A percentile compares a stretch with the other conserved stretches of the same genome.
These are phyloP conservation scores for Dothiorella sarmentorum DNA, from an alignment of 2,329 filamentous ascomycete species.

Conservation along the genomic window DNA sequence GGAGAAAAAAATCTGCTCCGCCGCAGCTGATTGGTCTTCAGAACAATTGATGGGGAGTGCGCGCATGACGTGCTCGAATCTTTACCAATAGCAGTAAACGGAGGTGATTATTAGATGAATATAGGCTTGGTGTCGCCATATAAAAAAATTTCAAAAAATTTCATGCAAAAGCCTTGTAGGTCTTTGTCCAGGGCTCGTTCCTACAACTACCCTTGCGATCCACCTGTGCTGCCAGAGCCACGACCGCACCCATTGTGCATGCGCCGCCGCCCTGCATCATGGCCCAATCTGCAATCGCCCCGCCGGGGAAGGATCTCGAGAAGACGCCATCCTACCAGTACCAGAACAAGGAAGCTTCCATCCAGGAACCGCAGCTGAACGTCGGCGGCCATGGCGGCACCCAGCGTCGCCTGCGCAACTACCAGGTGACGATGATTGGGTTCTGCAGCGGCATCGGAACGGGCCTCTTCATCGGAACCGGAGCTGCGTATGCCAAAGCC, in stretches of 20 bases:
- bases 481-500: constrained; percentile 38
- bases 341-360: background rate
- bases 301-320: background rate
- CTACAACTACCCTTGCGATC: too few relatives aligned
- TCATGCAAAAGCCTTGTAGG: background rate
- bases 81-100: background rate
- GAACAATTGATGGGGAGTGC: background rate
- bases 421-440: constrained; percentile 23
- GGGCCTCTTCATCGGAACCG: constrained; percentile 80
- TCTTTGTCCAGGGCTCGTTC: too few relatives aligned
- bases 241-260: too few relatives aligned
- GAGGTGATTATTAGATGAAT: background rate
- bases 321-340: background rate
- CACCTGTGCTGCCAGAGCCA: too few relatives aligned
- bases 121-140: background rate
- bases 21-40: background rate
- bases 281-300: background rate
- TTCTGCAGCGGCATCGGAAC: constrained; percentile 35
- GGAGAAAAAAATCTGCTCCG: background rate
- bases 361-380: constrained; percentile 4
- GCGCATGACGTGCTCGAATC: background rate
- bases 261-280: too few relatives aligned
- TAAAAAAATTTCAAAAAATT: background rate
- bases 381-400: constrained; percentile 4
- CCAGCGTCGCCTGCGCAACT: background rate